phyloP scores from a whole-genome alignment of 2,329 filamentous ascomycete genomes.

The Neocatenulostroma microsporum region DNA sequence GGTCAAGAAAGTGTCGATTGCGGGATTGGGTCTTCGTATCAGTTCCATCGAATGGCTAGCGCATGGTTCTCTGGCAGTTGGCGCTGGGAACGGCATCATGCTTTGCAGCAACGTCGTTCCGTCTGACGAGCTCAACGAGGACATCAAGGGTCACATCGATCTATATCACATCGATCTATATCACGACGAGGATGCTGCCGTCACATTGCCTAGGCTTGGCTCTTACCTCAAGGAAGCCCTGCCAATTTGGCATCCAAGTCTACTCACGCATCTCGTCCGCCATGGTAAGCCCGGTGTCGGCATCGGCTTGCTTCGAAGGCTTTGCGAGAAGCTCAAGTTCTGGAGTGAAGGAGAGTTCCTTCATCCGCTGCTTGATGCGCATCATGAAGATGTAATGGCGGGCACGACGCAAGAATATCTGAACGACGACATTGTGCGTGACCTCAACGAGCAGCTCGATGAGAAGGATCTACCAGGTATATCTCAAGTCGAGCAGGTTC shows the following conservation, averaged over 20 bases:
- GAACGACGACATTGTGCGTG: conserved; percentile 15
- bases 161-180: no score
- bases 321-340: conserved; percentile 73
- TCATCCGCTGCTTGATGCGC: conserved; percentile 66
- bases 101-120: conserved; percentile 71
- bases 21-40: conserved; percentile 18
- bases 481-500: conserved; percentile 19
- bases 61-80: conserved; percentile 76
- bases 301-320: conserved; percentile 60
- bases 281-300: conserved; percentile 67
- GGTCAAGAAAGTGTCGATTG: conserved; percentile 19
- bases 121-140: conserved; percentile 48
- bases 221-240: conserved; percentile 67
- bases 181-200: neutral
- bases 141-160: conserved; percentile 14
- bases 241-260: conserved; percentile 86
- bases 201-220: conserved; percentile 13
- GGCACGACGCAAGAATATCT: no score
- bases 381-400: conserved; percentile 12
- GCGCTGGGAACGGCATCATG: conserved; percentile 85
- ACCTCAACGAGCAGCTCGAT: conserved; percentile 29
- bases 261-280: conserved; percentile 78
- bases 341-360: conserved; percentile 72
- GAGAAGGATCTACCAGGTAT: conserved; percentile 42
- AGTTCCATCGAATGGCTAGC: conserved; percentile 58